Evolutionary conservation across 2,329 filamentous ascomycete species (phyloP), one percentile per base, ranked within the genome.

Genomic region (Cordyceps cateniannulata): DNA sequence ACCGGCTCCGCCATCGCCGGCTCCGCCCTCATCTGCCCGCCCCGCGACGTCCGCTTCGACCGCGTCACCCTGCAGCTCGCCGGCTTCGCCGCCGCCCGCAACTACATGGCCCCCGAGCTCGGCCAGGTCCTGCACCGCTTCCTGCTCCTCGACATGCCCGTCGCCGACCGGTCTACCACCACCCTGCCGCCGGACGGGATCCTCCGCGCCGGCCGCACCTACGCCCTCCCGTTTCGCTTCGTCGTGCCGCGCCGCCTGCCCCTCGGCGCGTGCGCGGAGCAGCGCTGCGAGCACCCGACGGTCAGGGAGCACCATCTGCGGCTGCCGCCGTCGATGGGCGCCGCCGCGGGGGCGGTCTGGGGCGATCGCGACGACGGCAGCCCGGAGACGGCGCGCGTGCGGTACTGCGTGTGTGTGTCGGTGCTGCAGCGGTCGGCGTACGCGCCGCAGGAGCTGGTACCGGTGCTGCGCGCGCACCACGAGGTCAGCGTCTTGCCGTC

Each of bases 91-190:
- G 32, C 56, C 48, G 45, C 56, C 4, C 56, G 56, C 40, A 59
- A 44, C 38, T 59, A 59, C 48, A 59, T 59, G 56, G 51, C 40
- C 24, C 56, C 56, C 48, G 56, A 59, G 24, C 45, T 59, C 14
- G 48, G 45, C 38, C 35, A 44, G 38, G 56, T 59, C 35, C 47
- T 47, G 24, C 56, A 59, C 48, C 47, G 45, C 38, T 59, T 59
- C 22, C 38, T 59, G 47, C 56, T 51, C 25, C 48, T 59, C 25
- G 56, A 59, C 22, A 59, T 59, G 56, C 55, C 38, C 29, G 20
- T 20, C 22, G 16, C 38, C 38, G 42, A 20, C n/a, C 18, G 14
- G 38, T n/a, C 3, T 6, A 18, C 10, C 25, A 45, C 40, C 22
- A 16, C 52, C 29, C 56, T 14, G 20, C 56, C 42, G 12, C 35